Base-by-base conservation (phyloP, 1,284 basidiomycete species). In the Cryptococcus sp. region DNA sequence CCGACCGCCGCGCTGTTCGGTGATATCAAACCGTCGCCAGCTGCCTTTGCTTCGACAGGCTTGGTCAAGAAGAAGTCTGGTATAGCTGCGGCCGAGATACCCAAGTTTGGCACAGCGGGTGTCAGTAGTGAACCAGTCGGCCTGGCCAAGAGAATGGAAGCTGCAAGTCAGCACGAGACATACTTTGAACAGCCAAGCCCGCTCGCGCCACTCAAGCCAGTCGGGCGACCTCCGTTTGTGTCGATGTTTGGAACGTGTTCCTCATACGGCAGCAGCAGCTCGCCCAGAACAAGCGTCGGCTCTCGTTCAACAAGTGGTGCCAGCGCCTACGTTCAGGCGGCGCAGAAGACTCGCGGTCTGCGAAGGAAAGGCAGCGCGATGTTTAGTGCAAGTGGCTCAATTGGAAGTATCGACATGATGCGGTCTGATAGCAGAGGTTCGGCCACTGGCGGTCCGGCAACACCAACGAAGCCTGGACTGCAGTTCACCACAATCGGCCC, bases 41-140 rank as follows among this genome's bases (percentile, higher is more conserved):
- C 75, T 1, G 78, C 77, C 2, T 79, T 79, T 45, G 71, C 71
- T 8, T 76, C 75, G 10, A 73, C 75, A 1, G 78, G 78, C 0
- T 58, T 79, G 20, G 67, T 76, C 41, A 78, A 78, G 67, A 79
- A 79, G 59, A 69, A 69, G 35, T 74, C 74, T 3, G 68, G 64
- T 1, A 59, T 65, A 5, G 52, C 60, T 13, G 62, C 67, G 3
- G 47, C 68, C 0, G 66, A 65, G 41, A 64, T 75, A 5, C 73
- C 75, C 1, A 65, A 59, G 17, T 75, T 77, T 55, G 68, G 65
- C 10, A 8, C 31, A 35, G 57, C 54, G 4, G 50, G 58, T 8
- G 40, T 41, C 0, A 54, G 61, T 16, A 59, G 66, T 40, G 67
- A 64, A 46, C 67, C 67, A 3, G 50, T 54, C 11, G 63, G 48